Conservation (phyloP, 306 rosid genomes). For the Dalbergia cochinchinensis region DNA sequence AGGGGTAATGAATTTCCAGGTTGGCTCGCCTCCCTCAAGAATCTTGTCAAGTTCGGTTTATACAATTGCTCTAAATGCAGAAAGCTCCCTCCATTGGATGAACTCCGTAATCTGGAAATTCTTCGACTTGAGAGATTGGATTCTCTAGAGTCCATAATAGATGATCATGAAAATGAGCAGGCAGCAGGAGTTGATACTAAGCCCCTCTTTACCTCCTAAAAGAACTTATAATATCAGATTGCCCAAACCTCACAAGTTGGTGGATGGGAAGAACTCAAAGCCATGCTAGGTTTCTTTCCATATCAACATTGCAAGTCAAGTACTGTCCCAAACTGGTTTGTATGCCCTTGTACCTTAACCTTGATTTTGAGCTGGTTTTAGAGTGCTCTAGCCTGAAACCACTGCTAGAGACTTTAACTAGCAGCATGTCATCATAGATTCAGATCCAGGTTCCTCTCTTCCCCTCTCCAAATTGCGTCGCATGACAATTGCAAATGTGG, state of each 20-base stretch:
- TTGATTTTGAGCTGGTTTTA: background rate
- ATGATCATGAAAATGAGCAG: too few species aligned
- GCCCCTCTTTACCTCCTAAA: background rate
- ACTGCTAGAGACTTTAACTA: background rate
- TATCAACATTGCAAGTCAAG: background rate
- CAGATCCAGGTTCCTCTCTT: background rate
- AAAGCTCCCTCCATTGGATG: background rate
- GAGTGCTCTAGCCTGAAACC: background rate
- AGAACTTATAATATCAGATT: background rate
- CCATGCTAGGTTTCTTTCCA: background rate
- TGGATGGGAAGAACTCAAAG: background rate
- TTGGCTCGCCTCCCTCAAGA: background rate
- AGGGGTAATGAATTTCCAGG: background rate
- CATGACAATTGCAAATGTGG: background rate
- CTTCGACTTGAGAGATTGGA: background rate
- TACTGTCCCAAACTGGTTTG: slow-evolving; percentile 7
- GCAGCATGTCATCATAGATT: too few species aligned
- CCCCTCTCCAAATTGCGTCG: slow-evolving; percentile 2
- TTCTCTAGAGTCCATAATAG: slow-evolving; percentile 6
- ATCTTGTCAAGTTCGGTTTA: slow-evolving; percentile 4
- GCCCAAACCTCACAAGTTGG: slow-evolving; percentile 32
- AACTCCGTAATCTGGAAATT: background rate
- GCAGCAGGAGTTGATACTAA: background rate
- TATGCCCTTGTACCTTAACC: background rate
- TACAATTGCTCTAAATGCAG: slow-evolving; percentile 17